phyloP scores from a whole-genome alignment of 495 filamentous ascomycete species.

The Tuber umbilicatum region DNA sequence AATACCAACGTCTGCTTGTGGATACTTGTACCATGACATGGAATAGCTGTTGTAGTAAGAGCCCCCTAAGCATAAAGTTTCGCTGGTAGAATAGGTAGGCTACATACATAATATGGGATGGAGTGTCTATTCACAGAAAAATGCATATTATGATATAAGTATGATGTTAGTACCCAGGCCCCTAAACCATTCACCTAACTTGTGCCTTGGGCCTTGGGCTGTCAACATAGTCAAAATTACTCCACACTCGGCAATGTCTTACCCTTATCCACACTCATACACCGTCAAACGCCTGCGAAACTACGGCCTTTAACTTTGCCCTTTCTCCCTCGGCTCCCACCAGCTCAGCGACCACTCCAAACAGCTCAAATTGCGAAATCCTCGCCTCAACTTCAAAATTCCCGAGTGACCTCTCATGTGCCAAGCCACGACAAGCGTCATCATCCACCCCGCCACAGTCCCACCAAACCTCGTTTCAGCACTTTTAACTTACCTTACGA shows the following conservation, averaged over 20 bases:
- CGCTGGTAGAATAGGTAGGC: background rate
- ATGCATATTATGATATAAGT: background rate
- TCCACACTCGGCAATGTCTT: background rate
- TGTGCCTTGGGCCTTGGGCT: background rate
- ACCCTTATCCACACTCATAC: background rate
- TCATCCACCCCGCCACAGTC: conserved; percentile 1
- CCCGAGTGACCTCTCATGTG: background rate
- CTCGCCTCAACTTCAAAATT: background rate
- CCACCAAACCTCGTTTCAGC: background rate
- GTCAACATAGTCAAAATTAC: too few species aligned
- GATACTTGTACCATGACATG: background rate
- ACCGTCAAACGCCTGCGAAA: background rate
- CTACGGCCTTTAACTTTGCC: background rate
- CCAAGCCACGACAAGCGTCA: background rate
- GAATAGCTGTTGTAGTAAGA: background rate
- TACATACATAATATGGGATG: too few species aligned
- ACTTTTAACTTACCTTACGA: background rate
- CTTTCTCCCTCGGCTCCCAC: background rate
- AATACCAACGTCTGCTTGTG: background rate
- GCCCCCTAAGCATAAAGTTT: background rate
- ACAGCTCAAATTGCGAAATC: background rate
- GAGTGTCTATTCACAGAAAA: background rate
- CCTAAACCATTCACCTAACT: background rate
- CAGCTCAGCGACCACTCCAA: background rate
- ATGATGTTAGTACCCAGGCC: background rate